Base-by-base conservation (phyloP, 2,329 filamentous ascomycete species). In the Neopestalotiopsis sp. region DNA sequence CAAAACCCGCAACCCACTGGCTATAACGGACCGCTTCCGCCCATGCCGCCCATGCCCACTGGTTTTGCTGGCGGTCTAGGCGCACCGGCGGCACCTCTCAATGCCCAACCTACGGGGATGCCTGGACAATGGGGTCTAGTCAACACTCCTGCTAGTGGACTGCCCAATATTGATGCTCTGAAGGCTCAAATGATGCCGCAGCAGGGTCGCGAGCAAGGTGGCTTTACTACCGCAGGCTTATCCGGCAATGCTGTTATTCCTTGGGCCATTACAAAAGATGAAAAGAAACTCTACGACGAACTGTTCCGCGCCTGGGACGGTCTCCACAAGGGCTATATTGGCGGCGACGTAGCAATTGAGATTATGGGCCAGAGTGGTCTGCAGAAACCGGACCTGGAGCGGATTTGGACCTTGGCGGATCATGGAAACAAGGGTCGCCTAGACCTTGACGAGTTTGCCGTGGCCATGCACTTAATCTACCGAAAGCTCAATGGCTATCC, bases 391-490 rank as follows among this genome's bases (percentile, higher is more conserved):
- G 96, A 98, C 74, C 84, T 99, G 49, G 96, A 98, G 81, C 89
- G 92, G 40, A 91, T 98, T 65, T 99, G 96, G 96, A 98, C 96
- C 10, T 85, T 99, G 69, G 92, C 95, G 3, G 96, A 99, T 78
- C 92, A 95, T 40, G 92, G 95, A 72, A 98, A 99, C 81, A 96
- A 96, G 79, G 96, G 96, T 20, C 92, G 95, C 68, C 87, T 99
- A 38, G 95, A 99, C 76, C 89, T 98, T 76, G 96, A 99, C 78
- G 96, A 99, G 78, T 99, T 99, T 78, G 95, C 96, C 9, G 95
- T 99, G 66, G 94, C 95, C 10, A 99, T 99, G 96, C 96, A 99
- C 87, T 84, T 99, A 81, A 99, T 99, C 76, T 99, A 99, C 83
- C 89, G 96, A 75, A 97, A 97, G 79, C 87, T 99, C 66, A 98